These are phyloP conservation scores for Penicillium robsamsonii DNA, from an alignment of 495 filamentous ascomycete species.

Conservation along the genomic window DNA sequence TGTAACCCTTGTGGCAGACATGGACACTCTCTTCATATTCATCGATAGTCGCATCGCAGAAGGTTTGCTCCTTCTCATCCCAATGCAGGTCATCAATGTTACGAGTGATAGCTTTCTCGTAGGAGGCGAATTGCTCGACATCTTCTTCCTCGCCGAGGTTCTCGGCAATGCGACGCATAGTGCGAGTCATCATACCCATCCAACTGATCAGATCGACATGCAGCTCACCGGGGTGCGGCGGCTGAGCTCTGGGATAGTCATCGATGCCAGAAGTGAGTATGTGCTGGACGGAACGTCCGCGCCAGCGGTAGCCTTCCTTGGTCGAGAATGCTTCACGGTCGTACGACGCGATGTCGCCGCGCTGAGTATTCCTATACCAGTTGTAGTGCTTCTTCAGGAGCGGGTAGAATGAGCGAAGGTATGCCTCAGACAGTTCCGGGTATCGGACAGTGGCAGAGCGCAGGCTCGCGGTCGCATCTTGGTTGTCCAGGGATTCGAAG, in stretches of 20 bases:
- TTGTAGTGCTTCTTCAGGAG: constrained; percentile 84
- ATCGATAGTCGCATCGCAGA: constrained; percentile 94
- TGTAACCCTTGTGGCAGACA: constrained; percentile 95
- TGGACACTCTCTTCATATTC: constrained; percentile 87
- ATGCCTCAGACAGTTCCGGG: constrained; percentile 64
- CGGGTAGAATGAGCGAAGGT: constrained; percentile 83
- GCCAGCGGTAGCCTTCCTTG: constrained; percentile 94
- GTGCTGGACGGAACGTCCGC: constrained; percentile 81
- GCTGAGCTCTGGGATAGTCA: constrained; percentile 91
- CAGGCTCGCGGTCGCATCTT: constrained; percentile 31
- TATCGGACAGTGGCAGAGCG: constrained; percentile 63
- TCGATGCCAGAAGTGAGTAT: constrained; percentile 91
- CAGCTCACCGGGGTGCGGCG: constrained; percentile 96
- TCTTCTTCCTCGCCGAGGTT: constrained; percentile 73
- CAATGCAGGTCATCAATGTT: constrained; percentile 96
- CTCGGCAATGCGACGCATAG: constrained; percentile 72
- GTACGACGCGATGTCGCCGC: constrained; percentile 85
- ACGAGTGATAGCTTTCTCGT: constrained; percentile 73
- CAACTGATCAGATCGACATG: constrained; percentile 94
- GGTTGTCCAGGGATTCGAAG: constrained; percentile 19
- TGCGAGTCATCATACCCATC: constrained; percentile 91
- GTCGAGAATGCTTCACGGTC: constrained; percentile 82
- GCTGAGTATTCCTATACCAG: constrained; percentile 93
- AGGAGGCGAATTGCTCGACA: constrained; percentile 63
- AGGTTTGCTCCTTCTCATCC: constrained; percentile 72